Conservation (phyloP, 2,329 filamentous ascomycete genomes). For the Colletotrichum sp. region DNA sequence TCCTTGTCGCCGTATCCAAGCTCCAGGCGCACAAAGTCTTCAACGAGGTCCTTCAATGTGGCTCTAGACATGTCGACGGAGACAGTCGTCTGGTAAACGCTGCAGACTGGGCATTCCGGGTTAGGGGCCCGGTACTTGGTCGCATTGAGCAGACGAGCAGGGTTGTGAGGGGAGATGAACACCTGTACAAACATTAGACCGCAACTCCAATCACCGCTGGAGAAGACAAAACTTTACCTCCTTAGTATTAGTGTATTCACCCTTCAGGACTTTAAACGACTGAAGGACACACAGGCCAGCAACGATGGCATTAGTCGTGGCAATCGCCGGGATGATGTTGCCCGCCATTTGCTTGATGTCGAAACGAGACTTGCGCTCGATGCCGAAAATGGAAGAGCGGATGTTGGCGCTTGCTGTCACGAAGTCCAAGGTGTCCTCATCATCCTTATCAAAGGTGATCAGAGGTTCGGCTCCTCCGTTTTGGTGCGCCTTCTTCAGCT, state of each 20-base stretch:
- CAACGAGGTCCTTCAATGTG: conserved; percentile 80
- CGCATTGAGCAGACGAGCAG: conserved; percentile 62
- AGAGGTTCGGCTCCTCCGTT: conserved; percentile 61
- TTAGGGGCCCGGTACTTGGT: conserved; percentile 70
- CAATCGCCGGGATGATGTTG: conserved; percentile 98
- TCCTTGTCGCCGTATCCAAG: conserved; percentile 81
- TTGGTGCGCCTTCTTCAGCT: conserved; percentile 57
- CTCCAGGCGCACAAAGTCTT: conserved; percentile 71
- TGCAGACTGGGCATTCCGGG: conserved; percentile 82
- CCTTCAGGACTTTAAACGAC: conserved; percentile 86
- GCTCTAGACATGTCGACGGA: conserved; percentile 73
- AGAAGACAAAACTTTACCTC: conserved; percentile 57
- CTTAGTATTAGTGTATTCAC: conserved; percentile 73
- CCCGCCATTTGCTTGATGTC: conserved; percentile 99
- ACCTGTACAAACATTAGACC: conserved; percentile 50
- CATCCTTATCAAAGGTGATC: conserved; percentile 95
- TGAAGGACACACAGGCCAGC: conserved; percentile 91
- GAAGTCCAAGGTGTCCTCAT: conserved; percentile 93
- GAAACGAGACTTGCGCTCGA: conserved; percentile 88
- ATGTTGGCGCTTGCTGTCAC: conserved; percentile 91
- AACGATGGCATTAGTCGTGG: conserved; percentile 96
- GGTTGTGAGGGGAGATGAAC: conserved; percentile 75
- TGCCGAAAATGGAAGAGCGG: conserved; percentile 86
- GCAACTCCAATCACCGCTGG: not conserved
- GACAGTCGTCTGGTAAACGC: conserved; percentile 71